Evolutionary conservation across 2,329 filamentous ascomycete genomes (phyloP).

Genomic region (Alternaria conjuncta): DNA sequence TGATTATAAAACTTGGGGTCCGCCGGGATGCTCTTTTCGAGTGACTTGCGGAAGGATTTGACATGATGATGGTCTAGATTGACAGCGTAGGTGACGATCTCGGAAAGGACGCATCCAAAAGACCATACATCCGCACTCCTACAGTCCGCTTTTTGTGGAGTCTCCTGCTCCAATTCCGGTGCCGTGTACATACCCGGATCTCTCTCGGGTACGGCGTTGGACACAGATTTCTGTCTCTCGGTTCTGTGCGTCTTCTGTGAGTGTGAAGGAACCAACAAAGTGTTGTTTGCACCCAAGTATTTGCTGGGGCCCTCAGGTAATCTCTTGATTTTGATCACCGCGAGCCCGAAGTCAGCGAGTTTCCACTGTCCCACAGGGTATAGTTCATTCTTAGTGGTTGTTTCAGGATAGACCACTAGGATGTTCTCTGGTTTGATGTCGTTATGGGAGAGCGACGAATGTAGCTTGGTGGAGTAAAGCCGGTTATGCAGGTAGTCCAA

Average conservation of each 20-base stretch:
- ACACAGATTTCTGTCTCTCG: neutral
- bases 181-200: neutral
- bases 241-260: neutral
- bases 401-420: neutral
- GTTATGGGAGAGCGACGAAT: too few relatives aligned
- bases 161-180: neutral
- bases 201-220: neutral
- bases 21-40: too few relatives aligned
- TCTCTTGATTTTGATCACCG: too few relatives aligned
- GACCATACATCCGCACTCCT: neutral
- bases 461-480: too few relatives aligned
- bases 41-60: too few relatives aligned
- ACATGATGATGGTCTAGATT: accelerated
- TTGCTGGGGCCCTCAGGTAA: too few relatives aligned
- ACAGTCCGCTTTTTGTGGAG: neutral
- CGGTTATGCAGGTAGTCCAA: too few relatives aligned
- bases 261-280: accelerated
- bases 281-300: neutral
- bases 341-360: neutral
- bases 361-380: neutral
- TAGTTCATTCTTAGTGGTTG: accelerated
- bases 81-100: neutral
- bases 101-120: neutral
- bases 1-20: neutral
- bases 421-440: neutral